A percentile compares a stretch with the other conserved stretches of the same genome.
Evolutionary conservation across 176 grass and related monocot genomes (phyloP).

Genomic region (Elymus sibiricus): DNA sequence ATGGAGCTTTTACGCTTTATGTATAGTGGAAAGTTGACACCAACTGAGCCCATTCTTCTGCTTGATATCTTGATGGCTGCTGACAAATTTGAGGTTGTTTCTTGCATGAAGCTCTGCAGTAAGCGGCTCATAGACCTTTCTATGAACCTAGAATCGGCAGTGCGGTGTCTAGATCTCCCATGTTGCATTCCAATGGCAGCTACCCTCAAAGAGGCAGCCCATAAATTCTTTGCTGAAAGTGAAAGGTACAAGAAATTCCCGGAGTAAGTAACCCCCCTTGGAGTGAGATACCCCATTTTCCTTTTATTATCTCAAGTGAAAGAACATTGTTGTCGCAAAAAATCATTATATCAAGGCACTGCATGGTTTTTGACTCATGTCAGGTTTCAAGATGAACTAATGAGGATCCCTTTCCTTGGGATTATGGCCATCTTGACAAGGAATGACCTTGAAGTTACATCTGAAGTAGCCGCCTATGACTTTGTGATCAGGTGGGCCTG

Average conservation of each 20-base stretch:
- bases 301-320: too few species aligned
- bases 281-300: neutral
- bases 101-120: neutral
- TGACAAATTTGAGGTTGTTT: neutral
- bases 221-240: conserved; percentile 43
- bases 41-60: neutral
- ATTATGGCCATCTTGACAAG: conserved; percentile 45
- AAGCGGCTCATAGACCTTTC: neutral
- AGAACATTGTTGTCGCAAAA: neutral
- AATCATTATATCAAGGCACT: neutral
- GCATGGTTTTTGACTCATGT: neutral
- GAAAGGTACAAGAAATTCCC: conserved; percentile 46
- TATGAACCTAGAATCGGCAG: conserved; percentile 50
- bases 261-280: conserved; percentile 28
- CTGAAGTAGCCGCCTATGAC: conserved; percentile 70
- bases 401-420: neutral
- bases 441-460: conserved; percentile 67
- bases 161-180: conserved; percentile 78
- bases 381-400: neutral
- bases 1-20: conserved; percentile 44
- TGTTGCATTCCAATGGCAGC: conserved; percentile 56
- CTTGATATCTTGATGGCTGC: neutral
- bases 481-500: conserved; percentile 70
- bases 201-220: conserved; percentile 21
- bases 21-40: neutral